phyloP scores from a whole-genome alignment of 345 rosid genomes.

The Erucastrum elatum region DNA sequence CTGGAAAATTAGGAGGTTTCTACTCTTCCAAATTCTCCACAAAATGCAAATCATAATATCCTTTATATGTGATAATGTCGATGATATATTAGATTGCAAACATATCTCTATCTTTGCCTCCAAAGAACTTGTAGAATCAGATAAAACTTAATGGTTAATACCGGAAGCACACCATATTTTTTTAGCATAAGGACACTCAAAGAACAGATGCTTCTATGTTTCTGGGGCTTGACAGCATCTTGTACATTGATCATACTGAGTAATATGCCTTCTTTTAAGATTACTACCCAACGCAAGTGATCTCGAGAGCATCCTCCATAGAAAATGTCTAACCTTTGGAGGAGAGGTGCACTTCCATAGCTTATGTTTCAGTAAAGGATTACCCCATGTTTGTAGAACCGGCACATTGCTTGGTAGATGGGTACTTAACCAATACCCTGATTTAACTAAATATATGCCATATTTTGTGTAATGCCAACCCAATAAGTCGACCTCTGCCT shows the following conservation, averaged over 20 bases:
- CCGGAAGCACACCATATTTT: neutral
- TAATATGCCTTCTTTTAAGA: neutral
- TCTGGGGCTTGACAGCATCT: neutral
- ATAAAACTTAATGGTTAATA: neutral
- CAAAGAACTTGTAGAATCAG: neutral
- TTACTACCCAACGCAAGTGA: neutral
- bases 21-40: too few relatives aligned
- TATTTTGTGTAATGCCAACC: neutral
- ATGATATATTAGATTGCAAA: too few relatives aligned
- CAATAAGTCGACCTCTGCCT: neutral
- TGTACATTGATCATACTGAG: neutral
- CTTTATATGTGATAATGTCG: too few relatives aligned
- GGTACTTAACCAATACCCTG: neutral
- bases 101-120: neutral
- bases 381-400: too few relatives aligned
- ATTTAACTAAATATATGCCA: neutral
- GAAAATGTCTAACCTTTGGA: too few relatives aligned
- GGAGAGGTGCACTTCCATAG: too few relatives aligned
- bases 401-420: too few relatives aligned
- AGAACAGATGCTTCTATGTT: neutral
- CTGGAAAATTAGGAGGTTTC: too few relatives aligned
- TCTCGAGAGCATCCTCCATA: neutral
- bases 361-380: too few relatives aligned
- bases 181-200: neutral
- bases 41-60: too few relatives aligned